These are phyloP conservation scores for Myxozyma sirexii DNA, from an alignment of 805 yeast species.

Conservation along the genomic window DNA sequence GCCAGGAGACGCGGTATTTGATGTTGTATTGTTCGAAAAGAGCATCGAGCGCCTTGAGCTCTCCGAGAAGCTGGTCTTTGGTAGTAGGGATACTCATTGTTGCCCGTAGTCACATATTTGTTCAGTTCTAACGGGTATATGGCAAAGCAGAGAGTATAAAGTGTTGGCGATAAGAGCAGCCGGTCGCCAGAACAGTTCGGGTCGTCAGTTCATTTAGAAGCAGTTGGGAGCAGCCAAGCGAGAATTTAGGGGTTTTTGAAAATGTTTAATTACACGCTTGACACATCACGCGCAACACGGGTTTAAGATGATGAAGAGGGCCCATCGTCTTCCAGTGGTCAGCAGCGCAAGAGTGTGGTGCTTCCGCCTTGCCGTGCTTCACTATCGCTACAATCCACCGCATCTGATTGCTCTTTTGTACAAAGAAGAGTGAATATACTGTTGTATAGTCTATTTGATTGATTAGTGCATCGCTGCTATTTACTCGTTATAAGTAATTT, in stretches of 20 bases:
- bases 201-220: too few species aligned
- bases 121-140: neutral
- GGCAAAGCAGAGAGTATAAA: neutral
- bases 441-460: too few species aligned
- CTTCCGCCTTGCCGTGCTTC: neutral
- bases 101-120: neutral
- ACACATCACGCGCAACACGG: neutral
- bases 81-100: neutral
- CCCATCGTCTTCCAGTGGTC: constrained; percentile 17
- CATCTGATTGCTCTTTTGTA: neutral
- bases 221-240: neutral
- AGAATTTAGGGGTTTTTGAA: neutral
- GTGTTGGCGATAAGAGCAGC: too few species aligned
- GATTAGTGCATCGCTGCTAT: too few species aligned
- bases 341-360: too few species aligned
- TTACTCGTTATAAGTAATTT: neutral
- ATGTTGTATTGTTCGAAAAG: neutral
- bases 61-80: neutral
- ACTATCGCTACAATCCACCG: neutral
- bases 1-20: constrained; percentile 1
- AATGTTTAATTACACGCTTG: neutral
- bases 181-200: too few species aligned
- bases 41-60: neutral
- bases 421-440: too few species aligned
- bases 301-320: neutral